Conservation (phyloP, 202 grass and related monocot species). For the Carex arenaria region DNA sequence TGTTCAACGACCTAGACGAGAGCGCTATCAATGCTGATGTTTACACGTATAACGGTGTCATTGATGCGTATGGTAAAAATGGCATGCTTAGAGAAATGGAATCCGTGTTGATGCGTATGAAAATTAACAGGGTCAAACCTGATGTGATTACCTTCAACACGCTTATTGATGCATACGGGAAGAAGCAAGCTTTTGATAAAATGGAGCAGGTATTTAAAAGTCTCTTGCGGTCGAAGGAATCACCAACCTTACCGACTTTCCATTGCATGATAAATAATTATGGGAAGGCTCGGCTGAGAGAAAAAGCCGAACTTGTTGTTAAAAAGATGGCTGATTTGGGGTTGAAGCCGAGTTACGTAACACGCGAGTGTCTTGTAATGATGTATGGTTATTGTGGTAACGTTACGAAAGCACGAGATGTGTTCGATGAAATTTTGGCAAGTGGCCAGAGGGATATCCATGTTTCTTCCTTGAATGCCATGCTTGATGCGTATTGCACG, state of each 20-base stretch:
- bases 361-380: slow-evolving; percentile 78
- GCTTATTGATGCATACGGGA: slow-evolving; percentile 88
- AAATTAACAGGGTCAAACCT: slow-evolving; percentile 67
- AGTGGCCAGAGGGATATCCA: slow-evolving; percentile 45
- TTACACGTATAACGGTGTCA: slow-evolving; percentile 79
- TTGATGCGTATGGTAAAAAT: slow-evolving; percentile 87
- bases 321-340: slow-evolving; percentile 79
- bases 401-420: slow-evolving; percentile 56
- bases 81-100: slow-evolving; percentile 97
- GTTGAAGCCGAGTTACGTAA: slow-evolving; percentile 75
- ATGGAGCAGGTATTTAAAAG: slow-evolving; percentile 99
- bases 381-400: slow-evolving; percentile 83
- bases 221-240: slow-evolving; percentile 72
- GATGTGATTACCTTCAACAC: slow-evolving; percentile 97
- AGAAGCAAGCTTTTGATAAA: slow-evolving; percentile 79
- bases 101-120: slow-evolving; percentile 66
- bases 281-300: slow-evolving; percentile 81
- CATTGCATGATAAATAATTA: slow-evolving; percentile 99
- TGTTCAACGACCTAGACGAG: slow-evolving; percentile 92
- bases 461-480: slow-evolving; percentile 65
- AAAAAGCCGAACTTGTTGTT: slow-evolving; percentile 66
- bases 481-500: slow-evolving; percentile 90
- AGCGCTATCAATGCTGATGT: slow-evolving; percentile 64
- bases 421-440: slow-evolving; percentile 68
- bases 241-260: slow-evolving; percentile 80